A percentile compares a stretch with the other conserved stretches of the same genome.
phyloP scores from a whole-genome alignment of 139 green algal genomes.

The Micromonas commoda region DNA sequence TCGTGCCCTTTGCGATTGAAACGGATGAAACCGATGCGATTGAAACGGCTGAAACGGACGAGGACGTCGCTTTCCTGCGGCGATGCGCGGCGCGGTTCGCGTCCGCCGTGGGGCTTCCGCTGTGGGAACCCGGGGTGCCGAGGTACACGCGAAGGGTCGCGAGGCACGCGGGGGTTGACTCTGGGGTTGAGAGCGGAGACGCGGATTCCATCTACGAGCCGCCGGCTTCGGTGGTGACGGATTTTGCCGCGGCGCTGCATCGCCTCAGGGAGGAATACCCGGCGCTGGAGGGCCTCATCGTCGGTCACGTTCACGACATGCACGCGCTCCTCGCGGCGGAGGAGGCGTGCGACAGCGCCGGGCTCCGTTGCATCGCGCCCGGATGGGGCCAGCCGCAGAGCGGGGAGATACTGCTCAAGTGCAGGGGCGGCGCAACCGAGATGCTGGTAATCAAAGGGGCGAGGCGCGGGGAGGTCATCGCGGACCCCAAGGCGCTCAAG shows the following conservation, averaged over 20 bases:
- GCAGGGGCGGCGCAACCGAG: too few species aligned
- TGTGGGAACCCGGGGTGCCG: too few species aligned
- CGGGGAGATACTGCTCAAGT: not conserved
- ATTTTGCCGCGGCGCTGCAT: not conserved
- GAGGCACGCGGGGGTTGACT: too few species aligned
- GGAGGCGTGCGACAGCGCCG: not conserved
- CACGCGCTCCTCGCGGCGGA: not conserved
- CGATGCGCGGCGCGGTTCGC: too few species aligned
- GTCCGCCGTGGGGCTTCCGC: too few species aligned
- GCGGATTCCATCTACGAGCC: too few species aligned
- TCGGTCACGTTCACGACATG: not conserved
- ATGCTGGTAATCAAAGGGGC: not conserved
- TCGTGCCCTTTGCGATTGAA: not conserved
- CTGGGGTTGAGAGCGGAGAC: too few species aligned
- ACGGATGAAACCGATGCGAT: not conserved
- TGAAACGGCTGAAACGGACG: not conserved
- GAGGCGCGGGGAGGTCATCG: not conserved
- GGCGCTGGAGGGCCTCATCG: not conserved
- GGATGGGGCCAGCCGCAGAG: not conserved
- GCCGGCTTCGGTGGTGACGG: not conserved
- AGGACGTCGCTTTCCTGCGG: too few species aligned
- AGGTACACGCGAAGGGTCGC: too few species aligned
- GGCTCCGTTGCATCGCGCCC: not conserved
- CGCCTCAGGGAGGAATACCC: not conserved
- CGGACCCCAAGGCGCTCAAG: not conserved